These are phyloP conservation scores for Penicillium sp. DNA, from an alignment of 2,329 filamentous ascomycete genomes.

Conservation along the genomic window DNA sequence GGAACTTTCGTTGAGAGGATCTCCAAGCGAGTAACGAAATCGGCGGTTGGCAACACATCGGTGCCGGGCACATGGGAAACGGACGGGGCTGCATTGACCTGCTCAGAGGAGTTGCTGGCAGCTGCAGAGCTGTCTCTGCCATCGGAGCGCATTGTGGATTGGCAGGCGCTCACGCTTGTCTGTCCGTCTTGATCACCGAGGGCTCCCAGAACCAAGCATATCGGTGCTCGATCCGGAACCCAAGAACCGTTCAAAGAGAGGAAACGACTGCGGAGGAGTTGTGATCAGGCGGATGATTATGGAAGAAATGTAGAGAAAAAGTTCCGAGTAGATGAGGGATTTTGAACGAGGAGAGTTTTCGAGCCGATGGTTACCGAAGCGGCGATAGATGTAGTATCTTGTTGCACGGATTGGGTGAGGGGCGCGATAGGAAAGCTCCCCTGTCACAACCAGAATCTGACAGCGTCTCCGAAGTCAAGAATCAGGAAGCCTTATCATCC, in stretches of 20 bases:
- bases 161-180: slow-evolving; percentile 34
- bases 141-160: slow-evolving; percentile 44
- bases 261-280: not conserved
- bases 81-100: slow-evolving; percentile 21
- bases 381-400: slow-evolving; percentile 26
- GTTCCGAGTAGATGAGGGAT: not conserved
- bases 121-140: slow-evolving; percentile 36
- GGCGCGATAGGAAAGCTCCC: slow-evolving; percentile 27
- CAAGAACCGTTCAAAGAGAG: slow-evolving; percentile 21
- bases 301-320: not conserved
- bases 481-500: slow-evolving; percentile 24
- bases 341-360: slow-evolving; percentile 10
- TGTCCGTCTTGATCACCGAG: slow-evolving; percentile 39
- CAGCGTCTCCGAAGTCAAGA: slow-evolving; percentile 20
- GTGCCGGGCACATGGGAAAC: slow-evolving; percentile 25
- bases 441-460: slow-evolving; percentile 22
- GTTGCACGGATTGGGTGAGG: slow-evolving; percentile 28
- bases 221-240: slow-evolving; percentile 40
- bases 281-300: not conserved
- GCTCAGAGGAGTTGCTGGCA: slow-evolving; percentile 29
- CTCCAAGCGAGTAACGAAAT: slow-evolving; percentile 36
- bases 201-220: slow-evolving; percentile 41
- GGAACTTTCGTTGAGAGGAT: slow-evolving; percentile 48
- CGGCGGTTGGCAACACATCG: slow-evolving; percentile 26
- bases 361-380: slow-evolving; percentile 28